Evolutionary conservation across 352 stramenopile genomes (phyloP), one percentile per base, ranked within the genome.

Genomic region (Hyaloperonospora brassicae): DNA sequence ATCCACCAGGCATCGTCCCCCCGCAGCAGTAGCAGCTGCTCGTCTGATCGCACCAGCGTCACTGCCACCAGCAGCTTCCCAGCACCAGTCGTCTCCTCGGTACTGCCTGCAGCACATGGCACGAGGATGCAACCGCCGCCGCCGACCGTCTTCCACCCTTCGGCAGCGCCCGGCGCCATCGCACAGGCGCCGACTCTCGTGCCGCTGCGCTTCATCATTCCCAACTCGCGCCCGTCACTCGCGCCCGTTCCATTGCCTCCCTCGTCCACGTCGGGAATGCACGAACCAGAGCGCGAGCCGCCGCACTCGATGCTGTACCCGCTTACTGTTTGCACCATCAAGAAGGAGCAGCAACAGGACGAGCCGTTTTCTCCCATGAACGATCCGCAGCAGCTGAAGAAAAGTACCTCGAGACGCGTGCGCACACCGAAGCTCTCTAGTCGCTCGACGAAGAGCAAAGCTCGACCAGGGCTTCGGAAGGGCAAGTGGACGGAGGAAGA

Each of bases 401-500:
- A 86, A 53, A 65, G 64, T 12, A 52, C 60, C 2, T 41, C 63
- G 17, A 87, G 85, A 59, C 73, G 79, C 47, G 59, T 63, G 24
- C 79, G 79, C 5, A 55, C 58, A 5, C 62, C 76, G 35, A 89
- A 89, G 57, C 70, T 76, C 50, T 68, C 72, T 1, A 86, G 65
- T 49, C 66, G 79, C 0, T 90, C 79, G 30, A 90, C 79, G 21
- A 90, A 90, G 59, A 91, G 80, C 68, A 93, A 93, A 63, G 80
- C 80, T 9, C 76, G 80, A 11, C 83, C 83, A n/a, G 83, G 83
- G 5, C 78, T 93, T 9, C 79, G 83, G 41, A 91, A 91, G 62
- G 83, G 83, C 50, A 93, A 93, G 57, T 93, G 83, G 83, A 91
- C 83, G 0, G 79, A 89, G 44, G 80, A 93, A 59, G 83, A 93